A percentile compares a stretch with the other conserved stretches of the same genome.
phyloP scores from a whole-genome alignment of 148 eudicot genomes.

The Arbutus unedo region DNA sequence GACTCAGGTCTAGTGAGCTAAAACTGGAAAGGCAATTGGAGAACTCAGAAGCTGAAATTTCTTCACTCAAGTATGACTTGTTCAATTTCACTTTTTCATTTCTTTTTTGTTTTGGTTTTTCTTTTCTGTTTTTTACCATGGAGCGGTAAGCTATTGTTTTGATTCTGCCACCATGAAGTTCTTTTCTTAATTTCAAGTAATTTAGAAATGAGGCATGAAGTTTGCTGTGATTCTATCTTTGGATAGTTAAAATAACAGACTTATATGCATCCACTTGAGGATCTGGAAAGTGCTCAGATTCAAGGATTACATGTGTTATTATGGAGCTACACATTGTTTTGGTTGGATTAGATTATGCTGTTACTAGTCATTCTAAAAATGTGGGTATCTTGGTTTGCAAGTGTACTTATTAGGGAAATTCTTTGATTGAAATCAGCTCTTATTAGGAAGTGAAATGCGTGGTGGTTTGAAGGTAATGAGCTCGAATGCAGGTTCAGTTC shows the following conservation, averaged over 20 bases:
- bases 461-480: not conserved
- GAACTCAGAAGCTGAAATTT: constrained; percentile 64
- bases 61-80: constrained; percentile 66
- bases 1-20: constrained; percentile 86
- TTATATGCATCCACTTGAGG: not conserved
- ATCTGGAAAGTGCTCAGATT: not conserved
- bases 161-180: not conserved
- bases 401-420: not conserved
- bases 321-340: too few relatives aligned
- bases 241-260: not conserved
- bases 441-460: not conserved
- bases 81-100: constrained; percentile 9
- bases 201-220: not conserved
- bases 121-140: not conserved
- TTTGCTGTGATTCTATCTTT: not conserved
- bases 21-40: constrained; percentile 90
- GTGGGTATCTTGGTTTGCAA: not conserved
- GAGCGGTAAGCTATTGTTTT: constrained; percentile 6
- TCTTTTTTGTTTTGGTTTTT: constrained; percentile 8
- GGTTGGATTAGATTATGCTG: not conserved
- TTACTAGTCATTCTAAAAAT: not conserved
- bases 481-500: not conserved
- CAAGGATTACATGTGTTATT: too few relatives aligned
- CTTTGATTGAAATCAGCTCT: not conserved
- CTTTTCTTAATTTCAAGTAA: not conserved